Evolutionary conservation across 352 stramenopile genomes (phyloP), one percentile per base, ranked within the genome.

Genomic region (Globisporangium lucens): DNA sequence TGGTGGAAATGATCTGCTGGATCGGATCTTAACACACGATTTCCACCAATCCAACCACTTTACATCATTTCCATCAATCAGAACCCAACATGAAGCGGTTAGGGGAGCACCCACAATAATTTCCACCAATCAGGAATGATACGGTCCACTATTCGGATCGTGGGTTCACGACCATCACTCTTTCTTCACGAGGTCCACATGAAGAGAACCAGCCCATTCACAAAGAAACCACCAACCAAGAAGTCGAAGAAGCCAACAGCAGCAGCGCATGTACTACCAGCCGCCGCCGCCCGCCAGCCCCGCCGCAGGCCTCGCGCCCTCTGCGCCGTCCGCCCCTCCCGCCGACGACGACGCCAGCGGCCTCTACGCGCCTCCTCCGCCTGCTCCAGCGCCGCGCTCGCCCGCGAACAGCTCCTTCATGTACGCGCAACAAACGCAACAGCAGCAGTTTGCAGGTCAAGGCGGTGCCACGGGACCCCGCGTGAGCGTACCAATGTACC

Each of bases 311-410:
- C 24, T 68, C 66, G 74, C 33, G 63, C 74, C 15, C 15, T 49
- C 41, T 49, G 41, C 43, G 60, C 63, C 77, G 10, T 80, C 78
- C 0, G 78, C 76, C 4, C 78, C 78, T 13, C 76, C 73, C 1
- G 75, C 69, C 3, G 76, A 83, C 62, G 62, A 30, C 22, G 69
- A 79, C 61, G 15, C 8, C 66, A 57, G 13, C 46, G 62, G 53
- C 5, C 22, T 69, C 27, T 83, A 80, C 68, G 60, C 72, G 30
- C 68, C 65, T 53, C 47, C 47, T 22, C 47, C n/a, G 9, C 49
- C 47, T 53, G 47, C 47, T 12, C 49, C 24, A 13, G 12, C 12
- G 15, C 61, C 69, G 5, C 52, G 43, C 17, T 51, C 63, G 3
- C 30, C 60, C 3, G 71, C 74, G 63, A 70, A 65, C 46, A 62